Conservation (phyloP, 163 green algal species). For the Scenedesmus sp. region DNA sequence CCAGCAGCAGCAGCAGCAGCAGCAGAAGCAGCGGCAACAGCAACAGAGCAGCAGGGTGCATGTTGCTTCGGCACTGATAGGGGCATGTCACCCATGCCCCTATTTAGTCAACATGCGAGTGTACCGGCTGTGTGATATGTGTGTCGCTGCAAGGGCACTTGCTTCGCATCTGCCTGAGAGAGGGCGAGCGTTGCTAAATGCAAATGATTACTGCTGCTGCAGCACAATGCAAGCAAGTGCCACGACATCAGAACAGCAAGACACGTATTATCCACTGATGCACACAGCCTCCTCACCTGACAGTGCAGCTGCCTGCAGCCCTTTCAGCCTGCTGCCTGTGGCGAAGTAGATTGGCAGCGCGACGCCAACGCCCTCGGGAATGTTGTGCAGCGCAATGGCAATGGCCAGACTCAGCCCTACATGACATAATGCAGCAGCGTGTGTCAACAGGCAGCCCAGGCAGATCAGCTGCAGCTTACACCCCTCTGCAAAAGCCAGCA, state of each 20-base stretch:
- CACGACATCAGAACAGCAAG: background rate
- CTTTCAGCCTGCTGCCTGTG: constrained; percentile 69
- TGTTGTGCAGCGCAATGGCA: constrained; percentile 89
- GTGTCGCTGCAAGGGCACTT: no score
- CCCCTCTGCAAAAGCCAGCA: no score
- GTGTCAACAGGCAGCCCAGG: background rate
- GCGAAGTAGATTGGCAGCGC: constrained; percentile 87
- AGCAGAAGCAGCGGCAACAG: background rate
- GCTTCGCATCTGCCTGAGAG: no score
- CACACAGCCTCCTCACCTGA: constrained; percentile 20
- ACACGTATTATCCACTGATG: background rate
- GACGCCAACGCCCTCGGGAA: constrained; percentile 84
- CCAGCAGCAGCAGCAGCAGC: background rate
- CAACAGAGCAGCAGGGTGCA: no score
- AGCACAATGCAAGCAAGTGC: background rate
- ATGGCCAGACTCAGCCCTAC: constrained; percentile 75
- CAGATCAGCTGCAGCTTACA: background rate
- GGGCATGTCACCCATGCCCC: no score
- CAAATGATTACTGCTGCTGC: no score
- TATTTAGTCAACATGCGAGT: no score
- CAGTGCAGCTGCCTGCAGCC: constrained; percentile 67
- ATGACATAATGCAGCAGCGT: constrained; percentile 55
- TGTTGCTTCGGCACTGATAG: no score
- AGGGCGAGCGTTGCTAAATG: no score
- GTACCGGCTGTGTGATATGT: no score